These are phyloP conservation scores for Mycosarcoma maydis DNA, from an alignment of 1,284 basidiomycete genomes.

Conservation along the genomic window DNA sequence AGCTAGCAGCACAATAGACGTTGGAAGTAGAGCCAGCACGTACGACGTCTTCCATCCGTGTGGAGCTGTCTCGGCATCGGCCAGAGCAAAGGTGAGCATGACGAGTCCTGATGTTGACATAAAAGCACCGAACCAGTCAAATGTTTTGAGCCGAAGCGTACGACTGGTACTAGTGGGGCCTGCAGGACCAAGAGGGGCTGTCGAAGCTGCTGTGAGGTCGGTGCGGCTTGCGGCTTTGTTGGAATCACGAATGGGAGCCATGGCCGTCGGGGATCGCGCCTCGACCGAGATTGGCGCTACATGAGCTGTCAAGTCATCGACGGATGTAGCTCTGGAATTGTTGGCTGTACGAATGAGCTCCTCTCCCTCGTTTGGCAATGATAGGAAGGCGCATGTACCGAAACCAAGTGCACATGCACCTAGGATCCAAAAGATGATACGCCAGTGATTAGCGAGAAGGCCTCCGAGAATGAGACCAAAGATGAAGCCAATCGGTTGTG, in stretches of 20 bases:
- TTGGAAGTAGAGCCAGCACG: constrained; percentile 72
- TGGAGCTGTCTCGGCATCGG: constrained; percentile 77
- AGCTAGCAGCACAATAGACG: constrained; percentile 73
- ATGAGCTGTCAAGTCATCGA: constrained; percentile 11
- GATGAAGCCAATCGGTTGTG: constrained; percentile 75
- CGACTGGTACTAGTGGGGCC: constrained; percentile 3
- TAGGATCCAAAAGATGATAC: constrained; percentile 73
- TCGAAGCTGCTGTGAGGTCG: constrained; percentile 5
- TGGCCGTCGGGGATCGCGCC: constrained; percentile 1
- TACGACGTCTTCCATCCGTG: constrained; percentile 76
- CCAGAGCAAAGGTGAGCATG: constrained; percentile 81
- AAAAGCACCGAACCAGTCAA: constrained; percentile 85
- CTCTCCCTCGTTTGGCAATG: constrained; percentile 68
- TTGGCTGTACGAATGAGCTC: constrained; percentile 20
- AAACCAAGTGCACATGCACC: constrained; percentile 72
- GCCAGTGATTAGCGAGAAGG: constrained; percentile 73
- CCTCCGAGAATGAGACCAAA: constrained; percentile 78
- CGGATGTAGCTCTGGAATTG: constrained; percentile 10
- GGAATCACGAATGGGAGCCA: not conserved
- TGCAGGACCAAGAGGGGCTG: not conserved
- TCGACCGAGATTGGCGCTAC: constrained; percentile 2
- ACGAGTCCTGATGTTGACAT: constrained; percentile 80
- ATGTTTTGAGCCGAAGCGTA: constrained; percentile 38
- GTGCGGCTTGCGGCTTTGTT: constrained; percentile 9
- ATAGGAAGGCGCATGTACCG: constrained; percentile 69